Evolutionary conservation across 345 rosid species (phyloP).

Genomic region (Moricandia moricandioides): DNA sequence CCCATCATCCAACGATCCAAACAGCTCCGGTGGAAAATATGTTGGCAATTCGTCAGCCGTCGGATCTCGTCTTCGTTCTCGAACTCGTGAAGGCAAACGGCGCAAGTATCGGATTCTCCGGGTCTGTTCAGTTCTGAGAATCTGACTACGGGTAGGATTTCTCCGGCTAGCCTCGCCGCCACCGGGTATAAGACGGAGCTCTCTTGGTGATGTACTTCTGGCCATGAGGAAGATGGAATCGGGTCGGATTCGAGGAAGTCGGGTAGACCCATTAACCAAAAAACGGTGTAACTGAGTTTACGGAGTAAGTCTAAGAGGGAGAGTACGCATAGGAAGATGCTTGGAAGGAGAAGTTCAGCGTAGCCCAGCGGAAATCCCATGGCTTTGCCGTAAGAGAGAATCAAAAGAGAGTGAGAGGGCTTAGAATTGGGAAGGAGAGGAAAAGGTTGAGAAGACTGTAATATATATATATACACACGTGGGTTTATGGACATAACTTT

Average conservation of each 20-base stretch:
- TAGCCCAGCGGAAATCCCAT: conserved; percentile 68
- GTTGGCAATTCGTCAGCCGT: conserved; percentile 57
- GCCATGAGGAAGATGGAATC: conserved; percentile 18
- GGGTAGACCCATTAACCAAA: conserved; percentile 53
- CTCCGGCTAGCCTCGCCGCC: conserved; percentile 54
- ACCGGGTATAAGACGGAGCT: conserved; percentile 33
- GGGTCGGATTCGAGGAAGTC: conserved; percentile 56
- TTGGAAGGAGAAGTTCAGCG: conserved; percentile 65
- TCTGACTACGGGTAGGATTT: conserved; percentile 58
- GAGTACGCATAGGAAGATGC: conserved; percentile 51
- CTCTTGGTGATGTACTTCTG: too few species aligned
- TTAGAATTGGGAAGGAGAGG: conserved; percentile 1
- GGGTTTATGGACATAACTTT: too few species aligned
- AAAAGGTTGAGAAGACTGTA: not conserved
- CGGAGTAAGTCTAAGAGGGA: conserved; percentile 50
- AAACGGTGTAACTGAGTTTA: conserved; percentile 39
- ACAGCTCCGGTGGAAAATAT: conserved; percentile 63
- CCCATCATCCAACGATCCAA: conserved; percentile 84
- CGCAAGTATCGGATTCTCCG: conserved; percentile 51
- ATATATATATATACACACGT: conserved; percentile 15
- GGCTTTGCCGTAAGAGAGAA: conserved; percentile 3
- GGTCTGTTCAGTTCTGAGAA: conserved; percentile 54
- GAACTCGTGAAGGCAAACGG: conserved; percentile 76
- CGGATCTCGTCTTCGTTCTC: conserved; percentile 61
- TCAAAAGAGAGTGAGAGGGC: not conserved